phyloP scores from a whole-genome alignment of 768 basidiomycete species.

The Cyathus striatus region DNA sequence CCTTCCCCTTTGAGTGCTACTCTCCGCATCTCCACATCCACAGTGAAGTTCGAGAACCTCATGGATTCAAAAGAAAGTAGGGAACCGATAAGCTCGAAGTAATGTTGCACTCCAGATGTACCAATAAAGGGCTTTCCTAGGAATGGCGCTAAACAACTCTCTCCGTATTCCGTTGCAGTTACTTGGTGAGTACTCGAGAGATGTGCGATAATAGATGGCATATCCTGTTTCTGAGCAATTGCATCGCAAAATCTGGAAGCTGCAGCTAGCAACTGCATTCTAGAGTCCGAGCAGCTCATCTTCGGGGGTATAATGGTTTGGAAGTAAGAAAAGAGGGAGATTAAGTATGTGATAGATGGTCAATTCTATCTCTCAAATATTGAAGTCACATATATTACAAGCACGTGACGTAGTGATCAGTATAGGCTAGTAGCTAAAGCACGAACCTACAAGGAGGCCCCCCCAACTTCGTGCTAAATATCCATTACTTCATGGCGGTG shows the following conservation, averaged over 20 bases:
- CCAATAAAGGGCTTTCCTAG: conserved; percentile 47
- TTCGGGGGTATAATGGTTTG: conserved; percentile 13
- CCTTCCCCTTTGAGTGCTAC: conserved; percentile 53
- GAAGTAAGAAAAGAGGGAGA: not conserved
- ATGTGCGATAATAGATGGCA: conserved; percentile 38
- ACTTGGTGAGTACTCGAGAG: conserved; percentile 43
- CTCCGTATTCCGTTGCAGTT: conserved; percentile 51
- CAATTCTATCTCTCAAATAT: conserved; percentile 1
- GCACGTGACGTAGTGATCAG: too few species aligned
- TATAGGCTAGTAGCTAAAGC: too few species aligned
- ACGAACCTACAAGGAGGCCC: too few species aligned
- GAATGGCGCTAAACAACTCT: conserved; percentile 52
- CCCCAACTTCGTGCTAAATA: too few species aligned
- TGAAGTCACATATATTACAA: too few species aligned
- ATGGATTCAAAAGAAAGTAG: conserved; percentile 47
- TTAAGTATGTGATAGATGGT: too few species aligned
- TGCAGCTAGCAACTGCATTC: conserved; percentile 36
- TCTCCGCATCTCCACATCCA: conserved; percentile 44
- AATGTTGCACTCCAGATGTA: conserved; percentile 33
- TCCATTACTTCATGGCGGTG: conserved; percentile 5
- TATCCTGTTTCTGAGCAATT: conserved; percentile 39
- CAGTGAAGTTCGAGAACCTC: conserved; percentile 48
- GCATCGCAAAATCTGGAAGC: conserved; percentile 46
- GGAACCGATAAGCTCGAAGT: conserved; percentile 43
- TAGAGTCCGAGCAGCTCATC: too few species aligned